Evolutionary conservation across 2,329 filamentous ascomycete species (phyloP).

Genomic region (Arthrobotrys musiformis): DNA sequence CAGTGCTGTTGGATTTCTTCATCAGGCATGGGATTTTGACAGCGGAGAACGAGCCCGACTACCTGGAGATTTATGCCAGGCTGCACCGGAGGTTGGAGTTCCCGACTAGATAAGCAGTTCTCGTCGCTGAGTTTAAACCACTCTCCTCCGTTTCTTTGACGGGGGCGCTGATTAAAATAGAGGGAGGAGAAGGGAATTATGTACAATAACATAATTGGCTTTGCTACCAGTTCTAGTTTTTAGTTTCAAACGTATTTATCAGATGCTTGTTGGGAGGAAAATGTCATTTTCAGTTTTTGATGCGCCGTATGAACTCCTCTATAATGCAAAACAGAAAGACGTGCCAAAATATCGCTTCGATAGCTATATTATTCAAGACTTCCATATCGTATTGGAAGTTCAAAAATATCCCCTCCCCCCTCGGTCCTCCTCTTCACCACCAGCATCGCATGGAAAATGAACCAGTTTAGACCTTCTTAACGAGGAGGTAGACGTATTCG

Average conservation of each 20-base stretch:
- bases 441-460: not conserved
- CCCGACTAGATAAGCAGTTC: constrained; percentile 69
- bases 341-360: not conserved
- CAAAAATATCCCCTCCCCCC: no score
- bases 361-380: not conserved
- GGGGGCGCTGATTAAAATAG: not conserved
- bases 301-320: constrained; percentile 46
- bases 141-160: no score
- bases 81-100: constrained; percentile 84
- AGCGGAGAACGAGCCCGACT: constrained; percentile 79
- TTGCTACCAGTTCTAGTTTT: not conserved
- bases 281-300: constrained; percentile 13
- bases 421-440: no score
- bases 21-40: constrained; percentile 84
- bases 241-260: not conserved
- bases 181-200: not conserved
- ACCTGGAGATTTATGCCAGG: constrained; percentile 72
- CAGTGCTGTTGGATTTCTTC: constrained; percentile 85
- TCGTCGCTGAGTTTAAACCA: no score
- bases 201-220: not conserved
- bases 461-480: constrained; percentile 77
- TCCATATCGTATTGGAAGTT: not conserved
- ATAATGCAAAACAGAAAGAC: constrained; percentile 13
- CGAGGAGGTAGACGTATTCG: constrained; percentile 90
- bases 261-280: not conserved